A percentile compares a stretch with the other conserved stretches of the same genome.
Conservation (phyloP, 176 grass and related monocot species). For the Hordeum vulgare region MorexV3_pseudomolecules_assembly NC_058518.1:366676417-366676916, state of each 20-base stretch:
- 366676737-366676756: background rate
- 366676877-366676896: background rate
- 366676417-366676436: background rate
- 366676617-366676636: background rate
- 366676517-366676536: background rate
- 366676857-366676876: background rate
- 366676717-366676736: conserved; percentile 2
- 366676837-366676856: background rate
- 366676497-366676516: background rate
- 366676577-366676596: background rate
- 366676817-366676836: background rate
- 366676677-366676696: background rate
- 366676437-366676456: background rate
- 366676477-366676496: background rate
- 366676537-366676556: background rate
- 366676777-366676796: background rate
- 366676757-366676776: background rate
- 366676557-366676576: background rate
- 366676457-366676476: background rate
- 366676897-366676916: background rate
- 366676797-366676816: background rate
- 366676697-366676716: background rate
- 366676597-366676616: background rate
- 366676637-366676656: background rate
- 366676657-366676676: background rate